Evolutionary conservation across 2,329 filamentous ascomycete species (phyloP).

Genomic region (Piedraia hortae): DNA sequence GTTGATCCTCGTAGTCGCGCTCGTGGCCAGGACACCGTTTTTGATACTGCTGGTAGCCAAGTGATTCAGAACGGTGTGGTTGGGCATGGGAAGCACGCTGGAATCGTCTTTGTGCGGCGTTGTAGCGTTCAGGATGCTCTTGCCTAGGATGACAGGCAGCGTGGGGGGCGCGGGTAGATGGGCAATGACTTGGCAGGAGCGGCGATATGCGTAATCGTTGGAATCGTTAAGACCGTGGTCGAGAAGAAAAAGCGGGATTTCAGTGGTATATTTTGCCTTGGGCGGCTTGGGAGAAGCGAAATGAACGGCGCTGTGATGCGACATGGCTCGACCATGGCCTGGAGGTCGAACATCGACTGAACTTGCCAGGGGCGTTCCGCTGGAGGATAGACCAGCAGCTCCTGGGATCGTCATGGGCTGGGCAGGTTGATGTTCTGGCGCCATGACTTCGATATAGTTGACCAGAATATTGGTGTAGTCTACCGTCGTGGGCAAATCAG

Average conservation of each 20-base stretch:
- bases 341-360: slow-evolving; percentile 4
- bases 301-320: slow-evolving; percentile 1
- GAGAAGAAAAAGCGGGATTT: slow-evolving; percentile 59
- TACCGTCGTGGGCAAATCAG: slow-evolving; percentile 71
- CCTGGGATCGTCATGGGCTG: slow-evolving; percentile 10
- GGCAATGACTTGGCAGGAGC: slow-evolving; percentile 45
- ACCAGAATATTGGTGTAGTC: slow-evolving; percentile 95
- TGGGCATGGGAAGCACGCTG: slow-evolving; percentile 87
- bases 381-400: slow-evolving; percentile 6
- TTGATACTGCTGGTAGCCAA: slow-evolving; percentile 95
- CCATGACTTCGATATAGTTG: slow-evolving; percentile 75
- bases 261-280: slow-evolving; percentile 33
- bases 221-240: slow-evolving; percentile 39
- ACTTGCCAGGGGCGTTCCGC: slow-evolving; percentile 5
- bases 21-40: slow-evolving; percentile 80
- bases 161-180: slow-evolving; percentile 56
- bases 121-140: slow-evolving; percentile 77
- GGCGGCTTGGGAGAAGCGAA: slow-evolving; percentile 1
- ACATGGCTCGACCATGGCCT: background rate
- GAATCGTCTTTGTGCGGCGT: slow-evolving; percentile 94
- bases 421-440: slow-evolving; percentile 6
- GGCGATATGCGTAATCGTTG: slow-evolving; percentile 52
- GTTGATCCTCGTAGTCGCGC: slow-evolving; percentile 90
- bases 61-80: slow-evolving; percentile 90
- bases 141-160: slow-evolving; percentile 71